Conservation (phyloP, 345 rosid species). For the Aquilaria malaccensis region DNA sequence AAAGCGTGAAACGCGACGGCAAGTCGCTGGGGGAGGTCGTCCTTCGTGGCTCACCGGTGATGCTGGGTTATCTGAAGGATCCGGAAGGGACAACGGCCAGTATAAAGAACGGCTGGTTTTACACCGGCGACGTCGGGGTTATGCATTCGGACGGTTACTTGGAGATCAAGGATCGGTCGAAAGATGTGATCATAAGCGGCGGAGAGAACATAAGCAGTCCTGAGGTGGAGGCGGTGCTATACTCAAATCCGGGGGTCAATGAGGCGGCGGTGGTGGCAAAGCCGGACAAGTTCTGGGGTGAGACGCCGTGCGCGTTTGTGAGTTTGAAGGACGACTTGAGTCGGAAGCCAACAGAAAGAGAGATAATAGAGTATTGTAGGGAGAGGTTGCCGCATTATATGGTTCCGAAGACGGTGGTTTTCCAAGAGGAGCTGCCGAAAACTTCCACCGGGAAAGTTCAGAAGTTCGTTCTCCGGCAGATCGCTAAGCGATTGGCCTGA, state of each 20-base stretch:
- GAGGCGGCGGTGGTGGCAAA: constrained; percentile 61
- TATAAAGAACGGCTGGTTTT: constrained; percentile 47
- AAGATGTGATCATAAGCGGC: constrained; percentile 52
- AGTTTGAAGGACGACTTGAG: constrained; percentile 27
- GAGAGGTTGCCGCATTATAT: constrained; percentile 43
- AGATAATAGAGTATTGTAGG: constrained; percentile 43
- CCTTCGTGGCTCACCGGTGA: constrained; percentile 41
- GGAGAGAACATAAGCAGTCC: constrained; percentile 53
- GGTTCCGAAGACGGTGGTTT: constrained; percentile 51
- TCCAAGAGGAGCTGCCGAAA: constrained; percentile 46
- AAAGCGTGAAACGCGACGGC: constrained; percentile 42
- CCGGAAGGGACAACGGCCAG: constrained; percentile 24
- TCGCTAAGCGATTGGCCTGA: constrained; percentile 24
- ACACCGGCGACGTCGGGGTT: constrained; percentile 53
- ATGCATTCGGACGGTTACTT: constrained; percentile 51
- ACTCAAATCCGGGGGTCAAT: constrained; percentile 33
- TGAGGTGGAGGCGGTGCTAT: constrained; percentile 49
- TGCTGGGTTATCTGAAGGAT: constrained; percentile 55
- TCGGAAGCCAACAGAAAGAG: constrained; percentile 22
- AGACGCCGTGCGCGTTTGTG: constrained; percentile 59
- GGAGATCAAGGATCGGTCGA: constrained; percentile 50
- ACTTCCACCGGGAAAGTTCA: constrained; percentile 60
- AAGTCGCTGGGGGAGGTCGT: constrained; percentile 42
- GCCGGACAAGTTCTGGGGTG: constrained; percentile 57
- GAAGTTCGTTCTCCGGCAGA: constrained; percentile 40